Base-by-base conservation (phyloP, 1,284 basidiomycete species). In the Ceratobasidium sp. region DNA sequence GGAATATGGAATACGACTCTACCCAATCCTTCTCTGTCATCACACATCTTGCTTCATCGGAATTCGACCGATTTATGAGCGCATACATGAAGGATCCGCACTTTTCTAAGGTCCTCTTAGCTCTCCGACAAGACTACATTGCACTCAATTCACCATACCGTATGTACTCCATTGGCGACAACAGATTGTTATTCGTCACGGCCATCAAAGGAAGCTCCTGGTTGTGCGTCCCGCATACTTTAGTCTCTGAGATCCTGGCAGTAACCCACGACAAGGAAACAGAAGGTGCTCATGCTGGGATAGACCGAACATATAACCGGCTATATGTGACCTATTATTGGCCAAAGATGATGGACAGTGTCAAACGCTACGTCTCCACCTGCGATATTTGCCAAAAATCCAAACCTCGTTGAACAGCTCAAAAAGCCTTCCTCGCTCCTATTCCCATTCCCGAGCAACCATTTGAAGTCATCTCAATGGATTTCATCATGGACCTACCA, bases 401-500 rank as follows among this genome's bases (percentile, higher is more conserved):
- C 44, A 85, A 86, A 78, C 62, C 80, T 0, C n/a, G 72, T n/a
- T 75, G 79, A 15, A 79, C 81, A 36, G 65, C 60, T 27, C 79
- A 79, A 3, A 77, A 79, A 47, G 85, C 87, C 1, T 59, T 79
- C 0, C 79, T 88, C 9, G 77, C 81, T 71, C 82, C 83, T 0
- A 79, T 85, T n/a, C 80, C 79, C 0, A 81, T 86, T 14, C 84
- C 85, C 3, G 7, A 75, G 54, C 48, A 78, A 15, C 86, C 86
- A 0, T 89, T 83, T 80, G 78, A 79, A 36, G 79, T 80, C 0
- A 80, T 88, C 5, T 83, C 83, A 0, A 83, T 87, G 82, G 87
- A 89, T 75, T 81, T 85, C 62, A 86, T 89, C 36, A 80, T 81
- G 6, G 81, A 82, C 22, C 79, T 89, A 0, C 87, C 87, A 0